Conservation (phyloP, 1,284 basidiomycete species). For the Moesziomyces sp. region DNA sequence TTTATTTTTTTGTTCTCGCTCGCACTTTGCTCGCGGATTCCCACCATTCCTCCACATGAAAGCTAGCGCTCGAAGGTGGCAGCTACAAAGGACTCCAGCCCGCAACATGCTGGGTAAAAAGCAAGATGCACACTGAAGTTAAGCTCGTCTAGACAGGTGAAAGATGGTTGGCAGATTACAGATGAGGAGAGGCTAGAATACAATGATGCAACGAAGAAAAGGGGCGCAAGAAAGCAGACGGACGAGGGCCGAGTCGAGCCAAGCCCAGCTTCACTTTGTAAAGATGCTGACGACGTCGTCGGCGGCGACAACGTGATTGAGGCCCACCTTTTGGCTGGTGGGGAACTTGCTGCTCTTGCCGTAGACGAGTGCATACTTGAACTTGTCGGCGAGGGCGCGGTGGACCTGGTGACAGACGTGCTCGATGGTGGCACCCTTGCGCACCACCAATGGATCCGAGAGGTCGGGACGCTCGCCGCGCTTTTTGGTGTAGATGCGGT, state of each 20-base stretch:
- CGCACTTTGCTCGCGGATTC: not conserved
- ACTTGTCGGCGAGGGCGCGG: conserved; percentile 86
- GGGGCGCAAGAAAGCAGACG: not conserved
- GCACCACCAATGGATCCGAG: conserved; percentile 88
- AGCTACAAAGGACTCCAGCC: too few species aligned
- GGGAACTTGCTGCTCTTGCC: conserved; percentile 64
- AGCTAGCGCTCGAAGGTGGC: too few species aligned
- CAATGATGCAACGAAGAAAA: conserved; percentile 11
- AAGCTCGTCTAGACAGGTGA: too few species aligned
- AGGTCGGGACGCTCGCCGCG: conserved; percentile 88
- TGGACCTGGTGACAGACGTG: conserved; percentile 76
- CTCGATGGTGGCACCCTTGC: conserved; percentile 92
- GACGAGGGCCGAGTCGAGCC: too few species aligned
- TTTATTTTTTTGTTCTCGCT: conserved; percentile 9
- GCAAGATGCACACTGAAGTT: not conserved
- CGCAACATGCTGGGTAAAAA: too few species aligned
- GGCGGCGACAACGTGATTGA: conserved; percentile 86
- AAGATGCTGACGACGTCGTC: conserved; percentile 84
- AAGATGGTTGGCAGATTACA: conserved; percentile 6
- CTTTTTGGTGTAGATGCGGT: conserved; percentile 88
- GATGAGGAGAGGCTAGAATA: conserved; percentile 29
- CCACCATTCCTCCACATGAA: conserved; percentile 4
- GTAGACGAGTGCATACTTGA: conserved; percentile 63
- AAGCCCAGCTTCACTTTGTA: conserved; percentile 40
- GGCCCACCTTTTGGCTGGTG: conserved; percentile 71